Percentiles rank a stretch among this genome's conserved stretches.
Evolutionary conservation across 2,329 filamentous ascomycete genomes (phyloP).

Genomic region (Claviceps sp.): DNA sequence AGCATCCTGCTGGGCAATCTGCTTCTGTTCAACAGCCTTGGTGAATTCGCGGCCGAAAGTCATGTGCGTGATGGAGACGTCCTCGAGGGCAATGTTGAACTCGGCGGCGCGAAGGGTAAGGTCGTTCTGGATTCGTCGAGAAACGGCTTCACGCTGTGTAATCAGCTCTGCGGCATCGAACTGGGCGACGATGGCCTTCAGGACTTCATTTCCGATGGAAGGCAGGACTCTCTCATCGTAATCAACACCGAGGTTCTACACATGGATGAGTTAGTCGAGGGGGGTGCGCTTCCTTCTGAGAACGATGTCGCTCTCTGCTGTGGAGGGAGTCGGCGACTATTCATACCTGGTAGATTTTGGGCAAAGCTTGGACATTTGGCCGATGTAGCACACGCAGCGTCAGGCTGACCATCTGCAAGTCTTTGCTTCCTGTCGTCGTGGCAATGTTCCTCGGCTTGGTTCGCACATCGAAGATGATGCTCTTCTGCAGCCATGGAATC

Average conservation of each 20-base stretch:
- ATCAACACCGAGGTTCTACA: conserved; percentile 85
- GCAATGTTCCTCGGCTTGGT: conserved; percentile 96
- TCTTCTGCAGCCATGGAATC: conserved; percentile 87
- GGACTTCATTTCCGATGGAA: conserved; percentile 97
- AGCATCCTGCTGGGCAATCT: conserved; percentile 98
- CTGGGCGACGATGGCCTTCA: conserved; percentile 96
- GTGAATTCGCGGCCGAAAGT: conserved; percentile 99
- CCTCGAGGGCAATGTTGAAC: conserved; percentile 98
- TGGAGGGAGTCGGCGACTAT: too few relatives aligned
- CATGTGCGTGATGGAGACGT: conserved; percentile 99
- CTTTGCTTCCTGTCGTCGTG: conserved; percentile 95
- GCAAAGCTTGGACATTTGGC: conserved; percentile 81
- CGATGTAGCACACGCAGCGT: conserved; percentile 90
- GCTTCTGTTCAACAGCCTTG: conserved; percentile 97
- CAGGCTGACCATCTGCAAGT: conserved; percentile 99
- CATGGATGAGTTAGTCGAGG: background rate
- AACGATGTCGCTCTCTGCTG: background rate
- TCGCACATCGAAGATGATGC: conserved; percentile 90
- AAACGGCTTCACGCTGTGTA: conserved; percentile 95
- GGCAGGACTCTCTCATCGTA: conserved; percentile 98
- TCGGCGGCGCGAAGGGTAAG: conserved; percentile 85
- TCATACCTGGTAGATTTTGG: conserved; percentile 92
- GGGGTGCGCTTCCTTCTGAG: background rate
- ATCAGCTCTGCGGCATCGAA: conserved; percentile 98
- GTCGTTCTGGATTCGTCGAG: conserved; percentile 83